Percentiles rank a stretch among this genome's conserved stretches.
Evolutionary conservation across 805 yeast genomes (phyloP).

Genomic region (Lachancea sp.): DNA sequence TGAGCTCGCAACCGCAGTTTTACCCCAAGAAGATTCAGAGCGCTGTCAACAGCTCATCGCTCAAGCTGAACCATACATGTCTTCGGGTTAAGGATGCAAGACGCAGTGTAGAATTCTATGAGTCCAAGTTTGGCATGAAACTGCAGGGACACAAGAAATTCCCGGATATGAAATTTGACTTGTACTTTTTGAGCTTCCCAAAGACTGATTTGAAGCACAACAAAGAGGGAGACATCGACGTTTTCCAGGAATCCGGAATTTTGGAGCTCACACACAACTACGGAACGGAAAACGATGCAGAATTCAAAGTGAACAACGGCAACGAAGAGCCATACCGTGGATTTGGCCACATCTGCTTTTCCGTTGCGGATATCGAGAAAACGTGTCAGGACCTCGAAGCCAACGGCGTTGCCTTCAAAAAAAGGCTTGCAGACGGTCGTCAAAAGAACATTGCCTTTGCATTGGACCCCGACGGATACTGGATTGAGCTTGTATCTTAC

Average conservation of each 20-base stretch:
- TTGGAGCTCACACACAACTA: constrained; percentile 79
- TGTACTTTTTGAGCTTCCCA: constrained; percentile 58
- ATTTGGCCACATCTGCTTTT: constrained; percentile 87
- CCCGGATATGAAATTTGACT: constrained; percentile 51
- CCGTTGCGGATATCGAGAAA: constrained; percentile 70
- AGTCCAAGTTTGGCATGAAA: constrained; percentile 66
- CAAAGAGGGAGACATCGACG: constrained; percentile 35
- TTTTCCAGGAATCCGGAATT: constrained; percentile 46
- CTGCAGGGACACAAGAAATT: constrained; percentile 46
- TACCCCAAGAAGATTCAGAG: constrained; percentile 16
- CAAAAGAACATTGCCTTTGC: constrained; percentile 91
- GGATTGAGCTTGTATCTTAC: constrained; percentile 84
- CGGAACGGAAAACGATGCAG: constrained; percentile 56
- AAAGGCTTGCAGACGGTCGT: constrained; percentile 82
- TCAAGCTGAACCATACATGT: constrained; percentile 59
- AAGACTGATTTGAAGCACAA: constrained; percentile 29
- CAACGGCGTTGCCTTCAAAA: constrained; percentile 69
- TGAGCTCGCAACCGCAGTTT: constrained; percentile 13
- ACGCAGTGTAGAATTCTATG: constrained; percentile 65
- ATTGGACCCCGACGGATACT: constrained; percentile 92
- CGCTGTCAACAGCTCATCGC: constrained; percentile 23
- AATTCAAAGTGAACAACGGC: constrained; percentile 66
- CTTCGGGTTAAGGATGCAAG: constrained; percentile 79
- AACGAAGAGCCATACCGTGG: constrained; percentile 82
- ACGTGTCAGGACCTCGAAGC: constrained; percentile 53